Conservation (phyloP, 2,329 filamentous ascomycete species). For the Pestalotiopsis sp. region DNA sequence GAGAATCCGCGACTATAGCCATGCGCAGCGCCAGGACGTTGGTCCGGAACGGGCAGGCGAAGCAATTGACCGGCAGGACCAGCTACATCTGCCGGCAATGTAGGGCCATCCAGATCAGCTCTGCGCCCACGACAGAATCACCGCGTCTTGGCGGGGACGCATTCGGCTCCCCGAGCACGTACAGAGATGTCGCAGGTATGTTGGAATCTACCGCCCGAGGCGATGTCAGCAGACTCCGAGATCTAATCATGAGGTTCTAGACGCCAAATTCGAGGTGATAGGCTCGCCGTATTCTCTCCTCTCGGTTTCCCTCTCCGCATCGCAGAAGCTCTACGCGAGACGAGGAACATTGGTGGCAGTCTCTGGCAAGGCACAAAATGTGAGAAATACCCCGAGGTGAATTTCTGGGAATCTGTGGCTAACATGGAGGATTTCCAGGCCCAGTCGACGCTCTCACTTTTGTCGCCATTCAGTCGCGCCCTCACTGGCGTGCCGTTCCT, state of each 20-base stretch:
- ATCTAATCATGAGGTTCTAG: constrained; percentile 47
- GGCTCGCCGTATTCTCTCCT: constrained; percentile 91
- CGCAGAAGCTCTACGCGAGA: constrained; percentile 89
- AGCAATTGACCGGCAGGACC: constrained; percentile 23
- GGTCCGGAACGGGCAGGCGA: constrained; percentile 24
- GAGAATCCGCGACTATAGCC: constrained; percentile 15
- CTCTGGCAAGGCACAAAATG: constrained; percentile 89
- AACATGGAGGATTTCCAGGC: constrained; percentile 52
- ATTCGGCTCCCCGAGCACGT: constrained; percentile 52
- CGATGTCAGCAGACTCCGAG: constrained; percentile 18
- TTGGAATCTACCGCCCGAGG: neutral
- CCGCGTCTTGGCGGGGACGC: constrained; percentile 55
- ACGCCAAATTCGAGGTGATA: constrained; percentile 92
- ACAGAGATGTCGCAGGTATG: constrained; percentile 55
- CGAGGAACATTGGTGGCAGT: constrained; percentile 89
- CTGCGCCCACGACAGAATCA: constrained; percentile 60
- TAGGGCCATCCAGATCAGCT: constrained; percentile 65
- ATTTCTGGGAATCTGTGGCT: constrained; percentile 11
- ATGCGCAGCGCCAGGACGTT: constrained; percentile 32
- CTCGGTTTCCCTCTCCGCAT: constrained; percentile 89
- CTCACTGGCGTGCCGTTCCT: constrained; percentile 88
- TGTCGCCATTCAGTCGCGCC: constrained; percentile 81
- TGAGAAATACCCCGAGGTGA: constrained; percentile 35
- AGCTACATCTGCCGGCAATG: constrained; percentile 56
- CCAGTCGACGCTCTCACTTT: constrained; percentile 83